Evolutionary conservation across 768 basidiomycete species (phyloP).

Genomic region (Lepiota venenata): DNA sequence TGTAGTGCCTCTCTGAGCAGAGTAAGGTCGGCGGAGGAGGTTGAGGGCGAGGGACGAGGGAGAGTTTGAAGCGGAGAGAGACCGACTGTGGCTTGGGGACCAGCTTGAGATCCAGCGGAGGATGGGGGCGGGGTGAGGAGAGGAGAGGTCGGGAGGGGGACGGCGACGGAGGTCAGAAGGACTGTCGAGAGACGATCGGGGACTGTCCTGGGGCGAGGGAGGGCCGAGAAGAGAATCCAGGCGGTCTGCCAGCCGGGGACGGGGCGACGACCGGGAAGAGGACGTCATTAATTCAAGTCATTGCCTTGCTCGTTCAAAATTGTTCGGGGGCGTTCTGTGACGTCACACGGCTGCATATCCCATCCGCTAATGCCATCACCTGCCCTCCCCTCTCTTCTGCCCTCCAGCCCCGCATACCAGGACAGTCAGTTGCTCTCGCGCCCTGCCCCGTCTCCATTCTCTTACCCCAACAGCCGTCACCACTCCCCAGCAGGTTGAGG

Average conservation of each 20-base stretch:
- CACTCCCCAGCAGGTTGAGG: conserved; percentile 48
- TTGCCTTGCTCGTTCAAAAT: no score
- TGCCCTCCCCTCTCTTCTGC: conserved; percentile 45
- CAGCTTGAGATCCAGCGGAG: conserved; percentile 44
- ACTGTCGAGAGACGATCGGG: neutral
- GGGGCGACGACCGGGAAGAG: conserved; percentile 16
- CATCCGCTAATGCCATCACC: conserved; percentile 5
- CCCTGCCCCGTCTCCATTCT: neutral
- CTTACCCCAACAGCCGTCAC: conserved; percentile 41
- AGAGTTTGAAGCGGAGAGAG: conserved; percentile 10
- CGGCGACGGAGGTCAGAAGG: neutral
- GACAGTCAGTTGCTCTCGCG: conserved; percentile 41
- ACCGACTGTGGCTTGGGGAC: conserved; percentile 28
- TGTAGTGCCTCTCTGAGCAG: conserved; percentile 44
- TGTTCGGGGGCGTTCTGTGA: conserved; percentile 17
- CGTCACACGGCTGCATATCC: conserved; percentile 26
- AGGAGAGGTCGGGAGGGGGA: conserved; percentile 8
- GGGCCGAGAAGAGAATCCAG: conserved; percentile 19
- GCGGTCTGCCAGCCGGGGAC: conserved; percentile 17
- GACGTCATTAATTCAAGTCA: conserved; percentile 6
- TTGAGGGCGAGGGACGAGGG: conserved; percentile 22
- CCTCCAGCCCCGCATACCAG: conserved; percentile 43
- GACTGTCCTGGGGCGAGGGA: neutral
- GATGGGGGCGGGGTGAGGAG: conserved; percentile 25
- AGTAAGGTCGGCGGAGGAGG: conserved; percentile 33